Evolutionary conservation across 2,329 filamentous ascomycete species (phyloP).

Genomic region (Waltergamsia citrina): DNA sequence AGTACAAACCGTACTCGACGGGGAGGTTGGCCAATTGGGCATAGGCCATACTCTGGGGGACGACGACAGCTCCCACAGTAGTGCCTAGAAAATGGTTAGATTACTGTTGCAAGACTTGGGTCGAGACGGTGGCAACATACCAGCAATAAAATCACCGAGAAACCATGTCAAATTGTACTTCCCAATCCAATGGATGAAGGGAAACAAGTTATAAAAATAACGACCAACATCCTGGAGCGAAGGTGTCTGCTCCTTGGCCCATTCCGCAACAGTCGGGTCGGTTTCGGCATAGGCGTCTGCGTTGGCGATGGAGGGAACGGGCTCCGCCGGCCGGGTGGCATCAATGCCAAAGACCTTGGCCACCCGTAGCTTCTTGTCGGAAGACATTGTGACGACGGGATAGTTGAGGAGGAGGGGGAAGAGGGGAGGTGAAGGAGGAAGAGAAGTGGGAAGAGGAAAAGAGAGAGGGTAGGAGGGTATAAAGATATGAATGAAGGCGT

Average conservation of each 20-base stretch:
- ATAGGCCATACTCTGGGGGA: constrained; percentile 47
- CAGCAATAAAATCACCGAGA: constrained; percentile 34
- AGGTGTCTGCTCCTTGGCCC: constrained; percentile 26
- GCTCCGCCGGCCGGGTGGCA: constrained; percentile 18
- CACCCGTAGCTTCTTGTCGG: constrained; percentile 2
- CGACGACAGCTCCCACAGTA: constrained; percentile 42
- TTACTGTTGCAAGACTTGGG: neutral
- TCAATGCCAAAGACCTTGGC: constrained; percentile 22
- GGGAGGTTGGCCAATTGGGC: constrained; percentile 36
- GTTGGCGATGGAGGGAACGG: constrained; percentile 23
- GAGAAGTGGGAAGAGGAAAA: neutral
- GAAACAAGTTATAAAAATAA: constrained; percentile 34
- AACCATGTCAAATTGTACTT: constrained; percentile 40
- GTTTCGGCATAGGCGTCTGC: constrained; percentile 26
- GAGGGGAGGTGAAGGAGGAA: neutral
- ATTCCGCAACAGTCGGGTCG: constrained; percentile 32
- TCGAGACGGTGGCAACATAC: constrained; percentile 14
- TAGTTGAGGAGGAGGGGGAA: neutral
- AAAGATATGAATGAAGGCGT: neutral
- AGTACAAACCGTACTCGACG: constrained; percentile 43
- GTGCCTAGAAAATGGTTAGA: constrained; percentile 15
- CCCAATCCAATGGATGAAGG: constrained; percentile 38
- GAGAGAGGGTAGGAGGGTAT: neutral
- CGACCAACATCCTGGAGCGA: constrained; percentile 14
- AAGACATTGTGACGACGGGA: neutral